phyloP scores from a whole-genome alignment of 2,329 filamentous ascomycete genomes.

The Colletotrichum sidae region DNA sequence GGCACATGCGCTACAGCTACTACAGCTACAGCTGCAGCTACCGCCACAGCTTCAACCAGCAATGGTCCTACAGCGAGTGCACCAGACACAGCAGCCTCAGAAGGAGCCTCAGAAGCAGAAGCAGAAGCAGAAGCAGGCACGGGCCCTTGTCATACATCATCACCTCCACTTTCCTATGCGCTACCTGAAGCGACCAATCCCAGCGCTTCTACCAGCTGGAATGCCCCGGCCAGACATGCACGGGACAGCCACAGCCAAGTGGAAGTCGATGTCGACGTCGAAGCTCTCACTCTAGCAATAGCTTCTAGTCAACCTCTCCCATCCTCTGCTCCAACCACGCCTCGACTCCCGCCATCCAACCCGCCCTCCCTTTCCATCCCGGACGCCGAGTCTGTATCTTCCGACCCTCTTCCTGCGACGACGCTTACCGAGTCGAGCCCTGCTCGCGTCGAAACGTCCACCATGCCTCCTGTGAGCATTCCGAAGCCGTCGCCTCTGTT shows the following conservation, averaged over 20 bases:
- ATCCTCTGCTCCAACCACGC: slow-evolving; percentile 55
- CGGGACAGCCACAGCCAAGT: slow-evolving; percentile 35
- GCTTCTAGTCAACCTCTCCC: slow-evolving; percentile 54
- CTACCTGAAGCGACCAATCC: slow-evolving; percentile 28
- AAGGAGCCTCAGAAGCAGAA: slow-evolving; percentile 33
- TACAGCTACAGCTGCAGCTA: neutral
- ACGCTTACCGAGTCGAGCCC: slow-evolving; percentile 34
- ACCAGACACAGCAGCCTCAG: slow-evolving; percentile 40
- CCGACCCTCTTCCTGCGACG: slow-evolving; percentile 32
- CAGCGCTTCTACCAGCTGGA: slow-evolving; percentile 23
- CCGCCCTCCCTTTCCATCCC: slow-evolving; percentile 44
- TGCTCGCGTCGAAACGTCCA: slow-evolving; percentile 49
- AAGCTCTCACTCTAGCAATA: slow-evolving; percentile 45
- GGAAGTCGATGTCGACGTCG: slow-evolving; percentile 37
- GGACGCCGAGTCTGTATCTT: slow-evolving; percentile 46
- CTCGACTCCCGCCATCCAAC: slow-evolving; percentile 47
- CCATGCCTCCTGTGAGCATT: slow-evolving; percentile 68
- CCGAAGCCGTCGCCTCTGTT: slow-evolving; percentile 30
- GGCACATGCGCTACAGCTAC: slow-evolving; percentile 14
- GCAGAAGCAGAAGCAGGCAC: slow-evolving; percentile 31
- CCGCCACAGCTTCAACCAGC: neutral
- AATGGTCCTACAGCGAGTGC: slow-evolving; percentile 42
- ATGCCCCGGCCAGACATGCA: slow-evolving; percentile 29
- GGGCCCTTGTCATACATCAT: slow-evolving; percentile 37
- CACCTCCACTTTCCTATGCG: slow-evolving; percentile 31